Evolutionary conservation across 2,329 filamentous ascomycete genomes (phyloP), one percentile per base, ranked within the genome.

Genomic region (Ramularia endophylla): DNA sequence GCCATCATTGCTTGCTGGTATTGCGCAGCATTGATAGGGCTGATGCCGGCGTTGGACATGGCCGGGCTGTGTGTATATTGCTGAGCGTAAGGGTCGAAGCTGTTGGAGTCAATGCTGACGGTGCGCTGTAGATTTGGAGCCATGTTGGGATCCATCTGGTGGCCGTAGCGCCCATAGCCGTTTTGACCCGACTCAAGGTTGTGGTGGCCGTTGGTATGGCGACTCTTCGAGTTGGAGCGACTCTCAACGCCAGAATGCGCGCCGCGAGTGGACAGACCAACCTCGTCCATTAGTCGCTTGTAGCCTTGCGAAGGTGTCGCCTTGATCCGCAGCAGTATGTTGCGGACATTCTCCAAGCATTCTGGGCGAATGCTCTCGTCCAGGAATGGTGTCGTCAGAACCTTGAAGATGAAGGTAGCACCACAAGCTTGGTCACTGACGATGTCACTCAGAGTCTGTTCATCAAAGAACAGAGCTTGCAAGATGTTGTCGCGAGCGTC

Each of bases 261-360:
- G 38, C 63, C 64, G 30, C 71, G 68, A 13, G 70, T 72, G 1
- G 90, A 94, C 27, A 98, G 70, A 46, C 90, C 89, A 54, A 98
- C 92, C 63, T 98, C 92, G 58, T 98, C 92, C 92, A 98, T 98
- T 46, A 98, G 70, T 39, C 92, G 84, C 74, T 97, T 98, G 71
- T 98, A 98, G 38, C 92, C 92, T 67, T 97, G 92, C 48, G 83
- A 85, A 12, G 92, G 87, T 58, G 94, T 87, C 5, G 88, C 90
- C 70, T 95, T 95, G 65, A 97, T 83, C 57, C 85, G 84, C 25
- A 90, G 68, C 25, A 98, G 75, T 28, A 97, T 88, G 55, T 81
- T 87, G 59, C 90, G 87, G 38, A 98, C 87, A 44, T 88, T 95
- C 58, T 95, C 87, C 4, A 95, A 80, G 16, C 95, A 88, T 56